Evolutionary conservation across 2,329 filamentous ascomycete species (phyloP).

Genomic region (Hymenoscyphus scutula): DNA sequence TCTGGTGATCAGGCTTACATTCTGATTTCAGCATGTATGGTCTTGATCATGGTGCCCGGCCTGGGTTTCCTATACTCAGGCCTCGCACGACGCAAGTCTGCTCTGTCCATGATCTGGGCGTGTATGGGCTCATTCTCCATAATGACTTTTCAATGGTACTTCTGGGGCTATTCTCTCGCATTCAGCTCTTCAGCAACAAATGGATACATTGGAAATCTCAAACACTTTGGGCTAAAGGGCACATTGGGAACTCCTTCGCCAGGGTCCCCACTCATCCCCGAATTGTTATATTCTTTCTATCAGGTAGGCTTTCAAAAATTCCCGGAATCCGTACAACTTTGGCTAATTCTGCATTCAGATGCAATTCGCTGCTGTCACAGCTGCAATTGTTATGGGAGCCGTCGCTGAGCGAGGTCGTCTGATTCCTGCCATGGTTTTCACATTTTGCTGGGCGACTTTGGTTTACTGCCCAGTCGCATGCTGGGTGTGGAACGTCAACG

Average conservation of each 20-base stretch:
- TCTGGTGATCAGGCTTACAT: slow-evolving; percentile 94
- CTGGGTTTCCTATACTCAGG: slow-evolving; percentile 98
- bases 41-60: slow-evolving; percentile 93
- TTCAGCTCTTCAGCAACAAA: slow-evolving; percentile 81
- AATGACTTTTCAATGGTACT: slow-evolving; percentile 98
- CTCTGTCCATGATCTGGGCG: slow-evolving; percentile 94
- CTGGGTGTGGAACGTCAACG: slow-evolving; percentile 95
- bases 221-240: slow-evolving; percentile 84
- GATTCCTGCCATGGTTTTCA: slow-evolving; percentile 90
- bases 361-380: slow-evolving; percentile 95
- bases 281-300: slow-evolving; percentile 91
- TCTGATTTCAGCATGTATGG: slow-evolving; percentile 84
- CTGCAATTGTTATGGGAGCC: slow-evolving; percentile 84
- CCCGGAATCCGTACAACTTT: not conserved
- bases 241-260: slow-evolving; percentile 81
- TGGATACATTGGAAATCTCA: slow-evolving; percentile 87
- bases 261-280: slow-evolving; percentile 83
- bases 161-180: slow-evolving; percentile 96
- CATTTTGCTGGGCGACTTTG: slow-evolving; percentile 92
- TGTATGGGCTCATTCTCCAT: slow-evolving; percentile 92
- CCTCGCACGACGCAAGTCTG: slow-evolving; percentile 95
- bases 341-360: slow-evolving; percentile 54
- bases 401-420: slow-evolving; percentile 93
- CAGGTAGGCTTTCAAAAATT: slow-evolving; percentile 54
- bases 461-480: slow-evolving; percentile 96